A percentile compares a stretch with the other conserved stretches of the same genome.
Evolutionary conservation across 208 protist genomes (phyloP).

Genomic region (Vickermania spadyakhi): DNA sequence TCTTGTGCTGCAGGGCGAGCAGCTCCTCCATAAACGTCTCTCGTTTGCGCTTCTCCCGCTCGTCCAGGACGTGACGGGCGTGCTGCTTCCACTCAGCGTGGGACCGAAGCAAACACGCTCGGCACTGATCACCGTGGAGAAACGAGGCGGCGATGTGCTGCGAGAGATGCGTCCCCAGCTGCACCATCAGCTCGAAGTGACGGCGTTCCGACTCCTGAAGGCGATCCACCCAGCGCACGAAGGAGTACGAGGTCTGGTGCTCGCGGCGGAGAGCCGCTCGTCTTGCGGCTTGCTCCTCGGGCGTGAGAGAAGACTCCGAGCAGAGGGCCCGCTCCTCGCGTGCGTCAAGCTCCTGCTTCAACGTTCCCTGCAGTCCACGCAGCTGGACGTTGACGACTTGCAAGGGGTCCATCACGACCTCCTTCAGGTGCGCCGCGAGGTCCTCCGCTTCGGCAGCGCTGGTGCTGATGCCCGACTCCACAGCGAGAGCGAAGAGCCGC

Average conservation of each 20-base stretch:
- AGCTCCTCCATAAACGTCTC: neutral
- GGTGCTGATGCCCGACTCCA: conserved; percentile 27
- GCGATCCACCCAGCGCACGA: neutral
- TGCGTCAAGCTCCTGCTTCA: neutral
- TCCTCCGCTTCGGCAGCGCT: conserved; percentile 7
- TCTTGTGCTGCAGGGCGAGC: neutral
- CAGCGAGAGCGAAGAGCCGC: conserved; percentile 27
- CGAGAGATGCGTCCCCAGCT: neutral
- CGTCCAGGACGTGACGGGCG: neutral
- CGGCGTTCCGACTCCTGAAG: neutral
- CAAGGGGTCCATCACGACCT: conserved; percentile 38
- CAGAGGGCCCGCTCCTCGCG: neutral
- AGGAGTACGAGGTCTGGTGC: neutral
- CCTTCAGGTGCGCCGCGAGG: conserved; percentile 25
- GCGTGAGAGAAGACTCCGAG: neutral
- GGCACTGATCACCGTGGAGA: neutral
- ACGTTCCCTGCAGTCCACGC: conserved; percentile 25
- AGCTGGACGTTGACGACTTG: conserved; percentile 40
- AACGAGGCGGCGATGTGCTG: neutral
- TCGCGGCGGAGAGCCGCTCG: neutral
- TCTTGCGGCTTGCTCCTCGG: neutral
- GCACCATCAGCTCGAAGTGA: neutral
- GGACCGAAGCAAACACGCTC: neutral
- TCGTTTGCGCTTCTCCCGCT: neutral
- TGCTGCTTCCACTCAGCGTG: neutral